Evolutionary conservation across 2,329 filamentous ascomycete genomes (phyloP), one percentile per base, ranked within the genome.

Genomic region (Pyrenophora tritici-repentis): DNA sequence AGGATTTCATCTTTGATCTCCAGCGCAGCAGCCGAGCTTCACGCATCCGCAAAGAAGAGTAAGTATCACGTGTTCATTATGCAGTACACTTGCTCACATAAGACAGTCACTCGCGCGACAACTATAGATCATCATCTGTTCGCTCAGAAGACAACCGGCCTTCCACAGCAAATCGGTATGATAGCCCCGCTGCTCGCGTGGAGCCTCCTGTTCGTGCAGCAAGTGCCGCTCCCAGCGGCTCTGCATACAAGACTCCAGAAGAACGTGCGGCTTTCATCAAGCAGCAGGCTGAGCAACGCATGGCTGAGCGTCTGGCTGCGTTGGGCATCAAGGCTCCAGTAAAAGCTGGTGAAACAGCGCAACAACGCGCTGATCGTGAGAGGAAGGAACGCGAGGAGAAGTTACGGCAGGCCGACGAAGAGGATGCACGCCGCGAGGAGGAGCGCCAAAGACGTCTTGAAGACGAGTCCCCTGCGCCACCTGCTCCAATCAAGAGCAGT

Each of bases 1-100:
- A 91, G 67, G 94, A 99, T 68, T 97, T 99, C 74, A 99, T 99
- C 71, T 97, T 94, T 70, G 94, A 97, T 62, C 79, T 99, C 45
- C 92, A 97, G 72, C 86, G 93, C 55, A 89, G 87, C 56, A 95
- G 91, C 72, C 86, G 91, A 59, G 82, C 90, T 58, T 81, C 90
- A 45, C 86, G 87, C 52, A 76, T 95, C 50, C 78, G 85, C 45
- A 83, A 82, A 58, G 81, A 86, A 68, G 83, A 86, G 75, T 82
- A 73, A 70, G 78, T 68, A 18, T 39, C 44, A 24, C 29, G 7
- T n/a, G 4, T 34, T 4, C 6, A 31, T 34, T 13, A 26, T 18
- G 13, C 6, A 2, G 9, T 3, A 33, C 26, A 14, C 38, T n/a
- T 61, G 33, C 56, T 65, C 52, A 65, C 33, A 16, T 16, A 8